A percentile compares a stretch with the other conserved stretches of the same genome.
Evolutionary conservation across 352 stramenopile genomes (phyloP).

Genomic region (Phytophthora colocasiae): DNA sequence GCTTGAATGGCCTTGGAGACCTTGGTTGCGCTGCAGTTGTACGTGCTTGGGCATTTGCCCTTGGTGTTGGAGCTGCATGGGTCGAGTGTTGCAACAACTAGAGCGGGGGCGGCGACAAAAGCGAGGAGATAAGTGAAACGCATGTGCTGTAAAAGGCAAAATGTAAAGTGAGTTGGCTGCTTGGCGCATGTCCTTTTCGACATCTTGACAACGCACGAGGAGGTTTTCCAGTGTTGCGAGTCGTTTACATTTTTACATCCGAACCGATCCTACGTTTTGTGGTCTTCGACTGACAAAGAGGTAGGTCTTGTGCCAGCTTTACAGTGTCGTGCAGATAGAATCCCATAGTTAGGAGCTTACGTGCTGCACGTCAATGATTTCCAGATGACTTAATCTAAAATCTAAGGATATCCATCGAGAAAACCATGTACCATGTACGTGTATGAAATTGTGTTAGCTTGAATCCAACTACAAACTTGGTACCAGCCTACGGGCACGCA

Average conservation of each 20-base stretch:
- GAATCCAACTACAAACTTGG: background rate
- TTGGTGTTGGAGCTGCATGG: too few species aligned
- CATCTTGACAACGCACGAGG: slow-evolving; percentile 2
- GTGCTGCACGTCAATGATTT: slow-evolving; percentile 8
- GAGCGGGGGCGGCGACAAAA: too few species aligned
- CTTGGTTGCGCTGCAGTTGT: too few species aligned
- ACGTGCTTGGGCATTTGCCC: too few species aligned
- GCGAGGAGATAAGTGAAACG: too few species aligned
- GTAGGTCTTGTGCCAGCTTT: slow-evolving; percentile 7
- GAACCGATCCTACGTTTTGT: slow-evolving; percentile 2
- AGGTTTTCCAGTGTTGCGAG: too few species aligned
- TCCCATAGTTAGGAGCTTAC: background rate
- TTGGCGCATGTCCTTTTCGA: background rate
- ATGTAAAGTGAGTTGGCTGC: slow-evolving; percentile 16
- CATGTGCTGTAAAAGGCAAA: slow-evolving; percentile 29
- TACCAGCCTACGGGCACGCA: slow-evolving; percentile 1
- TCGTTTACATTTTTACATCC: slow-evolving; percentile 7
- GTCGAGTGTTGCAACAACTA: too few species aligned
- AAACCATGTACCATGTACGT: too few species aligned
- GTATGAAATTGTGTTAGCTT: too few species aligned
- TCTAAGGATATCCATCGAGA: too few species aligned
- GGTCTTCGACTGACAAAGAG: slow-evolving; percentile 6
- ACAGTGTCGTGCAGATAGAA: background rate
- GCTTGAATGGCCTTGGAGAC: too few species aligned
- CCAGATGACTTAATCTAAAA: slow-evolving; percentile 5